Evolutionary conservation across 306 rosid species (phyloP).

Genomic region (Biancaea sappan): DNA sequence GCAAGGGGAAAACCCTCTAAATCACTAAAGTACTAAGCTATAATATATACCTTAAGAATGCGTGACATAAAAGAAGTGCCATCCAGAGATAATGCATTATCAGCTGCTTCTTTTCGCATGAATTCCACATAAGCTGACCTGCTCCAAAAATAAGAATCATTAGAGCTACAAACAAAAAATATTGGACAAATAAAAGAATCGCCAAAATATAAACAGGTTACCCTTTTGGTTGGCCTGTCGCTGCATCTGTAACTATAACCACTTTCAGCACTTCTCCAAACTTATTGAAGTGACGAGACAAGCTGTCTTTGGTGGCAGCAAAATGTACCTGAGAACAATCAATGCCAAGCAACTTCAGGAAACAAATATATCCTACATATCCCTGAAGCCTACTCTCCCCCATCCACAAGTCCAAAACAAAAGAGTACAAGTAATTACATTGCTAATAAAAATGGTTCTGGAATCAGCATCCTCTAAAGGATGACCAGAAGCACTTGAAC

Average conservation of each 20-base stretch:
- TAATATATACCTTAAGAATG: constrained; percentile 77
- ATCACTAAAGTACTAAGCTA: constrained; percentile 22
- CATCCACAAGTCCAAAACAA: constrained; percentile 24
- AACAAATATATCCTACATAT: constrained; percentile 29
- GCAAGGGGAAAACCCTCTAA: too few relatives aligned
- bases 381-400: background rate
- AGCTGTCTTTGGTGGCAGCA: constrained; percentile 89
- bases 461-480: constrained; percentile 85
- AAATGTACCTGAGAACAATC: constrained; percentile 77
- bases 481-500: constrained; percentile 56
- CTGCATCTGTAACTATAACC: constrained; percentile 70
- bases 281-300: constrained; percentile 88
- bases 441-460: constrained; percentile 88
- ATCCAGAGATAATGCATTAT: constrained; percentile 85
- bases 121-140: constrained; percentile 96
- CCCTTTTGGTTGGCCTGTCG: constrained; percentile 95
- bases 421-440: constrained; percentile 55
- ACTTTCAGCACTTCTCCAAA: constrained; percentile 90
- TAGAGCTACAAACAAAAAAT: constrained; percentile 3
- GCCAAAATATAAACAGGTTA: constrained; percentile 42
- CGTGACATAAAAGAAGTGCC: constrained; percentile 94
- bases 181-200: constrained; percentile 10
- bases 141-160: constrained; percentile 45
- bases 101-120: constrained; percentile 89
- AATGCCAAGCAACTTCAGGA: constrained; percentile 22